A percentile compares a stretch with the other conserved stretches of the same genome.
Conservation (phyloP, 2,329 filamentous ascomycete genomes). For the Pseudogymnoascus sp. region DNA sequence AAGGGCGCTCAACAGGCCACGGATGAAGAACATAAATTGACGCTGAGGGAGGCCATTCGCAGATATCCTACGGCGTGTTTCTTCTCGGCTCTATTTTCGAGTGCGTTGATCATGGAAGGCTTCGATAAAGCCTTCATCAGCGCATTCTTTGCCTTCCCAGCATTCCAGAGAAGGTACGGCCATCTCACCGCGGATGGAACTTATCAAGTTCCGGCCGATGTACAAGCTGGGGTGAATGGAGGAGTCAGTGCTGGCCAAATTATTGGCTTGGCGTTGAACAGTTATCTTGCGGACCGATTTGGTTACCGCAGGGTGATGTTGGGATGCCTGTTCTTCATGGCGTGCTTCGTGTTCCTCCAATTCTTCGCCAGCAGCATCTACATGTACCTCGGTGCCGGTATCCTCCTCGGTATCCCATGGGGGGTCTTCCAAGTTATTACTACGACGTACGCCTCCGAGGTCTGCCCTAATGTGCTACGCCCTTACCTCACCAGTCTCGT, state of each 20-base stretch:
- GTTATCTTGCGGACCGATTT: constrained; percentile 18
- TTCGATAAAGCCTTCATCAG: constrained; percentile 30
- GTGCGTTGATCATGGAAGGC: constrained; percentile 32
- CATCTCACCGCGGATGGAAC: constrained; percentile 12
- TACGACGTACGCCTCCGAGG: constrained; percentile 33
- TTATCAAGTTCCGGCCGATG: constrained; percentile 27
- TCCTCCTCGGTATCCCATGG: constrained; percentile 42
- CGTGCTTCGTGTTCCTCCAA: constrained; percentile 38
- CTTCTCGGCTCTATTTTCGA: constrained; percentile 29
- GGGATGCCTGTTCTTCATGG: constrained; percentile 26
- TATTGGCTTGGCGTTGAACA: constrained; percentile 19
- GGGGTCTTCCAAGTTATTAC: constrained; percentile 41
- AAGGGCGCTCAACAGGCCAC: constrained; percentile 21
- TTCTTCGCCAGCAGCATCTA: constrained; percentile 40
- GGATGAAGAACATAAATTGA: constrained; percentile 18
- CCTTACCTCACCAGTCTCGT: constrained; percentile 44
- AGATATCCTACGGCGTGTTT: constrained; percentile 23
- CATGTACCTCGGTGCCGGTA: constrained; percentile 37
- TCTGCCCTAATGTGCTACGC: constrained; percentile 43
- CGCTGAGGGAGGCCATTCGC: constrained; percentile 18
- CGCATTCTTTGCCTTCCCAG: constrained; percentile 26
- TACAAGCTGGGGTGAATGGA: constrained; percentile 28
- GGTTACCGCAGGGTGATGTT: constrained; percentile 20
- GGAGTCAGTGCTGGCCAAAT: constrained; percentile 18
- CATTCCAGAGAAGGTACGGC: constrained; percentile 18